phyloP scores from a whole-genome alignment of 805 yeast genomes.

The Scheffersomyces lignosus region DNA sequence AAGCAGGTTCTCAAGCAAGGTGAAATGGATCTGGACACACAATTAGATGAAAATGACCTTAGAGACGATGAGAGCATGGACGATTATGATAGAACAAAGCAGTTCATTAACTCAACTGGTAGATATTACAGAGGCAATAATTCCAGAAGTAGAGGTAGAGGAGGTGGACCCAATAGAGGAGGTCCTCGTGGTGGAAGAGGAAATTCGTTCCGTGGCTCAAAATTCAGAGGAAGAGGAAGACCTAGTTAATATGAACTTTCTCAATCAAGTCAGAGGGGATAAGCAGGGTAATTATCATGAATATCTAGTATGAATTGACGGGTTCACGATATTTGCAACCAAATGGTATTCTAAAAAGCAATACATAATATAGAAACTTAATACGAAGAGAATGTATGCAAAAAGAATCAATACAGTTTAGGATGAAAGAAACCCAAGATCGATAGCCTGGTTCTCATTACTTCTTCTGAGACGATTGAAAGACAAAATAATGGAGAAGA shows the following conservation, averaged over 20 bases:
- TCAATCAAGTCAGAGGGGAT: too few species aligned
- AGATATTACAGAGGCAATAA: neutral
- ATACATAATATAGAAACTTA: too few species aligned
- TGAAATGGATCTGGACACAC: conserved; percentile 7
- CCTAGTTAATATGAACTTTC: neutral
- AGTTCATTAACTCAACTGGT: conserved; percentile 1
- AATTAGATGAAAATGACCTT: conserved; percentile 1
- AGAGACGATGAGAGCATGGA: conserved; percentile 1
- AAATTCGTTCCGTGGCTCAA: neutral
- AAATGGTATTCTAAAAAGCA: too few species aligned
- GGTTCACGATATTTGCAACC: too few species aligned
- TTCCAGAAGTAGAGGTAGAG: conserved; percentile 7
- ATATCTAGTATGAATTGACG: too few species aligned
- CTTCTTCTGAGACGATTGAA: too few species aligned
- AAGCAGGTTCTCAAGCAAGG: conserved; percentile 1
- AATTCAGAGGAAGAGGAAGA: conserved; percentile 11
- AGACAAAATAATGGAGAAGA: too few species aligned
- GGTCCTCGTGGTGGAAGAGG: conserved; percentile 15
- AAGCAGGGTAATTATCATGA: too few species aligned
- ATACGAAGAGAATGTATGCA: too few species aligned
- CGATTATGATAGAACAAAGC: conserved; percentile 3
- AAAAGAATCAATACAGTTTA: too few species aligned
- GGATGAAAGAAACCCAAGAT: too few species aligned
- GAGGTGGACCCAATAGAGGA: conserved; percentile 8
- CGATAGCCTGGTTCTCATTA: too few species aligned